A percentile compares a stretch with the other conserved stretches of the same genome.
These are phyloP conservation scores for Collybia nuda DNA, from an alignment of 768 basidiomycete genomes.

Conservation along the genomic window DNA sequence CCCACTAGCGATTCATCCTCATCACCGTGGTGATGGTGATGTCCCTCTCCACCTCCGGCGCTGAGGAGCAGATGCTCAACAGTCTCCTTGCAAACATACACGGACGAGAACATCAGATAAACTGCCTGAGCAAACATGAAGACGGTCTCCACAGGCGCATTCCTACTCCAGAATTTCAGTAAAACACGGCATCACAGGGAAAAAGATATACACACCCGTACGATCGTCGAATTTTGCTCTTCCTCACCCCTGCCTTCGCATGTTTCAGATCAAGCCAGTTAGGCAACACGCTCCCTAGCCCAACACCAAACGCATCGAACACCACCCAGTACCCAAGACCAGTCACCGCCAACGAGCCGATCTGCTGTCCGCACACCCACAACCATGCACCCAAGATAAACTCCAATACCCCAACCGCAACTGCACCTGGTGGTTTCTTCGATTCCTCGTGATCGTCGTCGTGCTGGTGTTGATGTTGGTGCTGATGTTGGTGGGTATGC, in stretches of 20 bases:
- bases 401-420: constrained; percentile 36
- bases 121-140: constrained; percentile 87
- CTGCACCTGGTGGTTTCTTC: constrained; percentile 12
- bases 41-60: constrained; percentile 44
- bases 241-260: constrained; percentile 12
- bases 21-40: constrained; percentile 66
- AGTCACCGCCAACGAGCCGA: constrained; percentile 83
- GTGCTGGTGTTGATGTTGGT: not conserved
- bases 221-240: constrained; percentile 62
- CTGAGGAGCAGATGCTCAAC: constrained; percentile 88
- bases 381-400: constrained; percentile 70
- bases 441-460: not conserved
- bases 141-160: constrained; percentile 66
- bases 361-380: constrained; percentile 89
- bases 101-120: constrained; percentile 90
- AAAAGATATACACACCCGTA: constrained; percentile 28
- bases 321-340: constrained; percentile 96
- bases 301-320: constrained; percentile 88
- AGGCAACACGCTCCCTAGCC: constrained; percentile 44
- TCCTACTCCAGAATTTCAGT: constrained; percentile 34
- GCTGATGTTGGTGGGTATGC: not conserved
- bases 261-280: constrained; percentile 33
- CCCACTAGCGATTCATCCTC: constrained; percentile 48
- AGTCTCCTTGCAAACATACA: constrained; percentile 97
- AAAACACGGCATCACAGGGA: constrained; percentile 7